Percentiles rank a stretch among this genome's conserved stretches.
Evolutionary conservation across 2,329 filamentous ascomycete genomes (phyloP).

Genomic region (Botrytis cinerea): DNA sequence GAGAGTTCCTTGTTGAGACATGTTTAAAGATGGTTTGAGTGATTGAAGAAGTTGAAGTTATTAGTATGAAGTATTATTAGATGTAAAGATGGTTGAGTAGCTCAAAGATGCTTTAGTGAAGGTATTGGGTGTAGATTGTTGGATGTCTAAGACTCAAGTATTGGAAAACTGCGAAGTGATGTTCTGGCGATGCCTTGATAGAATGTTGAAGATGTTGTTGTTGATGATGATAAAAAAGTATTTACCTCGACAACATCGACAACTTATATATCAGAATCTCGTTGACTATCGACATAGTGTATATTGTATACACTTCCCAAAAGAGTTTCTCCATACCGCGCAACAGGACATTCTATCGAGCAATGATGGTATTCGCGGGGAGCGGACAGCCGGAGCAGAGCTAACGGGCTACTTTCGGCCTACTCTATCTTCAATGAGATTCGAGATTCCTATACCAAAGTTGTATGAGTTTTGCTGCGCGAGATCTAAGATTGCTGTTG

Average conservation of each 20-base stretch:
- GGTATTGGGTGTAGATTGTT: neutral
- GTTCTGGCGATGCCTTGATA: constrained; percentile 11
- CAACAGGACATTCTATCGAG: constrained; percentile 5
- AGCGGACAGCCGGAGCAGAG: constrained; percentile 8
- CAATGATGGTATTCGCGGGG: neutral
- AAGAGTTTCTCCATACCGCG: constrained; percentile 2
- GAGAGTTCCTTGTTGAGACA: constrained; percentile 27
- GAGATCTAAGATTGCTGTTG: neutral
- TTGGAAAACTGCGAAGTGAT: constrained; percentile 17
- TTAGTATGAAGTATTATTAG: constrained; percentile 17
- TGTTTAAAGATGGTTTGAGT: constrained; percentile 21
- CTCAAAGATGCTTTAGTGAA: constrained; percentile 21
- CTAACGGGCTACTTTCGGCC: constrained; percentile 16
- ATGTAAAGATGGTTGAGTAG: neutral
- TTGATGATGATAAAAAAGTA: constrained; percentile 16
- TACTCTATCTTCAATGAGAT: neutral
- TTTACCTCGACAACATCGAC: constrained; percentile 4
- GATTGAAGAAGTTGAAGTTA: neutral
- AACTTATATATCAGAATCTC: constrained; percentile 14
- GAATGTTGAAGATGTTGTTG: constrained; percentile 17
- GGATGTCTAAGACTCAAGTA: constrained; percentile 12
- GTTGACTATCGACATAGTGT: neutral
- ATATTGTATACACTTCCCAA: constrained; percentile 3
- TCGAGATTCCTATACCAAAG: neutral
- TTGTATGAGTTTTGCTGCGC: neutral